Evolutionary conservation across 257 asterid species (phyloP), one percentile per base, ranked within the genome.

Genomic region (Henckelia pumila): DNA sequence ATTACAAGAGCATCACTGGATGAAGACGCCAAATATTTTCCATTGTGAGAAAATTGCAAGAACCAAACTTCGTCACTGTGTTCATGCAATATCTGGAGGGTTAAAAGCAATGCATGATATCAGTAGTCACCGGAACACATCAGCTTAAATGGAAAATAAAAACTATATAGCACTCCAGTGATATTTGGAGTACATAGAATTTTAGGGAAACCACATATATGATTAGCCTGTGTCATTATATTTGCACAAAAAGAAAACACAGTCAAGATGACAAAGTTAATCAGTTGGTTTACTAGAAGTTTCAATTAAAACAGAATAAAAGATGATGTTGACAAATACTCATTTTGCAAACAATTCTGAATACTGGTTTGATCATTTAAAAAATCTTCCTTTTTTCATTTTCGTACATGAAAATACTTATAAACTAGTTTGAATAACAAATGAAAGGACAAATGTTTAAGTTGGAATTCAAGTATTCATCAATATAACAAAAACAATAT

Each of bases 11-110:
- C 66, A 76, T 88, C 95, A 64, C 78, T 81, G 64, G 95, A 85
- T 49, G 95, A 84, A 8, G 95, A 90, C 35, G 95, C 97, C 78
- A 90, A 77, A 76, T 84, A 90, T 80, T 83, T 84, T 62, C 97
- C 97, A 68, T 76, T 77, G 69, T 88, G 87, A 69, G 97, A 86
- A 77, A 90, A 90, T 70, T 88, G 90, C 87, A 90, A 77, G 79
- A 80, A 80, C 97, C 95, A 88, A 69, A 90, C 84, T 79, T 90
- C 96, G 72, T 78, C 86, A 16, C 58, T 64, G 77, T 90, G 97
- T 57, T 80, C 95, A 57, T 68, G 71, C 64, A 88, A 69, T 79
- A 86, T 80, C 95, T 90, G 87, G 79, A 64, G 70, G 68, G 71
- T 75, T 30, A 33, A 64, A 79, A 59, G 58, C 47, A 73, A 56